phyloP scores from a whole-genome alignment of 257 asterid species.

The Plantago major region DNA sequence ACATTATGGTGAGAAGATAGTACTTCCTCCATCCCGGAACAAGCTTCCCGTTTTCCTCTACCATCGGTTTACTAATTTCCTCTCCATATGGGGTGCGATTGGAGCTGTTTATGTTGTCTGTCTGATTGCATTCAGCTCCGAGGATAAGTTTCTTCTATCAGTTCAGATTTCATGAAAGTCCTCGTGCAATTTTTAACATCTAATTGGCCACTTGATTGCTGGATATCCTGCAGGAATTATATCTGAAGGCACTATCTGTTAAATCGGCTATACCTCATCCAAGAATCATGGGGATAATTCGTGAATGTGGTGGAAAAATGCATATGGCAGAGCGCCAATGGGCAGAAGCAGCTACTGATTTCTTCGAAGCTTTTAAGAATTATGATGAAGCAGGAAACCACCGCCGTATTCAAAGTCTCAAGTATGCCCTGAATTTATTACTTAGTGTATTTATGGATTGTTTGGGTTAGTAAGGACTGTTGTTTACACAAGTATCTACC shows the following conservation, averaged over 20 bases:
- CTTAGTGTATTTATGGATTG: not conserved
- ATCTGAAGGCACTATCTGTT: constrained; percentile 82
- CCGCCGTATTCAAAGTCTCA: constrained; percentile 91
- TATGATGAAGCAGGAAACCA: constrained; percentile 99
- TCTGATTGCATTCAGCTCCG: too few species aligned
- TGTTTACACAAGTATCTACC: not conserved
- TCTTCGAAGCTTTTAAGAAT: constrained; percentile 96
- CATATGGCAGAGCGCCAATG: constrained; percentile 97
- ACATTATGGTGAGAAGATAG: not conserved
- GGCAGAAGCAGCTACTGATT: constrained; percentile 97
- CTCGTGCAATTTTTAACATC: constrained; percentile 10
- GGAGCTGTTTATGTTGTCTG: too few species aligned
- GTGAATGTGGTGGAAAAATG: constrained; percentile 99
- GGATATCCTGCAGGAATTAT: constrained; percentile 61
- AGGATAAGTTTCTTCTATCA: not conserved
- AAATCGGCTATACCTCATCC: constrained; percentile 99
- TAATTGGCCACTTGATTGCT: constrained; percentile 10
- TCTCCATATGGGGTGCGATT: too few species aligned
- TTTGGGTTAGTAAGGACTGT: constrained; percentile 17
- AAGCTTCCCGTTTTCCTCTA: not conserved
- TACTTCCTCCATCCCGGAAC: too few species aligned
- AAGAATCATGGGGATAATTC: constrained; percentile 96
- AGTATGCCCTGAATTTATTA: constrained; percentile 41
- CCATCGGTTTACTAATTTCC: not conserved
- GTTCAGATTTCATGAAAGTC: constrained; percentile 5